Conservation (phyloP, 371 early-diverging fungal species). For the Apophysomyces sp. region DNA sequence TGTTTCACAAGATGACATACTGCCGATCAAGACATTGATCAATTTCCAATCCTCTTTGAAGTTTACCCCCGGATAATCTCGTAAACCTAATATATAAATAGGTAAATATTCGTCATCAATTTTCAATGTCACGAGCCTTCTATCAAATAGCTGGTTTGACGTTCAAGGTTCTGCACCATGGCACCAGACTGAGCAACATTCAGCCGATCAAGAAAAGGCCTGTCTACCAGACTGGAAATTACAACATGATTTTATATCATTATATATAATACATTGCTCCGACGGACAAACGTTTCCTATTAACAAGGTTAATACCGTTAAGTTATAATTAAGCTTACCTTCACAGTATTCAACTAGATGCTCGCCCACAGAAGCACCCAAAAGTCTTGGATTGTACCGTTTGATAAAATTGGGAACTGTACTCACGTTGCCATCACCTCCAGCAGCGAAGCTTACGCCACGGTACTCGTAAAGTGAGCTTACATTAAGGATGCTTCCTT, state of each 20-base stretch:
- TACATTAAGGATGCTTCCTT: slow-evolving; percentile 13
- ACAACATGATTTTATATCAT: not conserved
- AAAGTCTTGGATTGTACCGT: slow-evolving; percentile 27
- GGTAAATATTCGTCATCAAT: not conserved
- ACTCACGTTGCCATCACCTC: slow-evolving; percentile 31
- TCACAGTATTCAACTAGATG: slow-evolving; percentile 31
- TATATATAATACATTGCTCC: not conserved
- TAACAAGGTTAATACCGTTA: slow-evolving; percentile 16
- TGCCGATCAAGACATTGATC: slow-evolving; percentile 42
- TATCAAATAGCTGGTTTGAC: slow-evolving; percentile 37
- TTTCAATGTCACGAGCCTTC: slow-evolving; percentile 8
- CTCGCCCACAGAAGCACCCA: slow-evolving; percentile 36
- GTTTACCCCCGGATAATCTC: slow-evolving; percentile 15
- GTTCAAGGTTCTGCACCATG: slow-evolving; percentile 28
- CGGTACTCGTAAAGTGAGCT: slow-evolving; percentile 32
- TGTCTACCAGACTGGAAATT: not conserved
- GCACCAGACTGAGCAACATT: slow-evolving; percentile 47
- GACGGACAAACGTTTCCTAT: slow-evolving; percentile 10
- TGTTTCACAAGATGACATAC: slow-evolving; percentile 29
- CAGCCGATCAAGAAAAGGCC: slow-evolving; percentile 23
- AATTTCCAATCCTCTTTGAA: slow-evolving; percentile 42
- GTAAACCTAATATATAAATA: slow-evolving; percentile 6
- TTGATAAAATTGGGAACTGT: slow-evolving; percentile 44
- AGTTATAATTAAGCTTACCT: slow-evolving; percentile 21
- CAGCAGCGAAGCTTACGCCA: slow-evolving; percentile 48